Base-by-base conservation (phyloP, 768 basidiomycete species). In the Inosperma sp. region DNA sequence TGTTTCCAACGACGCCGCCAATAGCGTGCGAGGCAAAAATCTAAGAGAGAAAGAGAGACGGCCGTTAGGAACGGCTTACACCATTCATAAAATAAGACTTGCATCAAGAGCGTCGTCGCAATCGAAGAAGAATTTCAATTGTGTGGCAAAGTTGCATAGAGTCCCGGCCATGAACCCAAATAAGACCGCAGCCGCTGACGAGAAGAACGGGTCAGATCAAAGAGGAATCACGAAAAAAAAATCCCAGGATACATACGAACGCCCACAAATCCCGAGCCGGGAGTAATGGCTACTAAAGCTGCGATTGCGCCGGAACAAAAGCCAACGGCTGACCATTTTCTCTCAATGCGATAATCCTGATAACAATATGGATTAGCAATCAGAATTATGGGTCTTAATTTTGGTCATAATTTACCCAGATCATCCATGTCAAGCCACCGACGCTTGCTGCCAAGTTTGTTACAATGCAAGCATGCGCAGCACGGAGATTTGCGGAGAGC, bases 281-380 rank as follows among this genome's bases (percentile, higher is more conserved):
- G 90, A 0, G 88, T 91, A 54, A 94, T 93, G 27, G 89, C 89
- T 12, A 95, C 93, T 4, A 93, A 81, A 39, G 92, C 95, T 10
- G 85, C 76, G 53, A 98, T 92, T 29, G 92, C 91, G 9, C 95
- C 95, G 12, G 93, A 93, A 69, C 95, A 98, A 69, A 95, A 96
- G 6, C 93, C 93, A 54, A 97, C 90, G 7, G 83, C 86, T 35
- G 83, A 86, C 93, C 93, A 96, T 65, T 96, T 95, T 62, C 80
- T 79, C 70, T 97, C 94, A 47, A 96, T 79, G 51, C 95, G 84
- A 70, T 83, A 97, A 71, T 98, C 95, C 78, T 84, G 30, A 10
- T 14, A 17, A 25, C 22, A 26, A 29, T 9, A 22, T 12, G 16
- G 16, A 23, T 48, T 14, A 49, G 23, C 1, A 25, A 8, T 8